Evolutionary conservation across 305 asterid species (phyloP), one percentile per base, ranked within the genome.

Genomic region (Ilex paraguariensis): DNA sequence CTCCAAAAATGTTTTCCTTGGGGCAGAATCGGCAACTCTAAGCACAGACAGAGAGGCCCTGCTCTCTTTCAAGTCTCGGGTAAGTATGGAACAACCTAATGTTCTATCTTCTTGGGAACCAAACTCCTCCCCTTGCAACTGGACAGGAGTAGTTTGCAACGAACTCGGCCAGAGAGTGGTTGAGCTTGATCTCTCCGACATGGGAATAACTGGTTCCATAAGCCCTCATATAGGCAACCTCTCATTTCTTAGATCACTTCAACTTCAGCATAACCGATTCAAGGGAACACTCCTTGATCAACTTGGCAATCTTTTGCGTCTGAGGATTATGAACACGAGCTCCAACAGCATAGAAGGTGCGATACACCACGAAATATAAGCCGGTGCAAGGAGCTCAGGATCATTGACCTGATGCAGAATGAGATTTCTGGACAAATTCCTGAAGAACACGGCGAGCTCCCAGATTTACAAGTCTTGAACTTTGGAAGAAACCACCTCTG

Each of bases 131-230:
- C 90, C 86, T 3, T 87, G 95, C 76, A 83, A 75, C 62, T 87
- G 95, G 95, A 77, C 66, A 1, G 77, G 95, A 3, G 80, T 84
- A 49, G 40, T 70, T 10, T 87, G 95, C 71, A 68, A 73, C 48
- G 61, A 40, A 36, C 58, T 15, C 8, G 62, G 64, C 75, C 65
- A 21, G 16, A 66, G 79, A 4, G 88, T 84, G 0, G 15, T 63
- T 2, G 73, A 72, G 3, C 70, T 84, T 15, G 15, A 77, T 58
- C 92, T 87, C 16, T 66, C 84, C 5, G 75, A 75, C 49, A 71
- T 80, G 16, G 30, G 70, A 54, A 57, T 82, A 32, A 40, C 70
- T 1, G 90, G 95, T 36, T 36, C 81, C 49, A 65, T 87, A 52
- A 73, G 78, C 64, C 91, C 87, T 14, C 49, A 45, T 56, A 54